Base-by-base conservation (phyloP, 2,329 filamentous ascomycete species). In the Fusarium sp. region DNA sequence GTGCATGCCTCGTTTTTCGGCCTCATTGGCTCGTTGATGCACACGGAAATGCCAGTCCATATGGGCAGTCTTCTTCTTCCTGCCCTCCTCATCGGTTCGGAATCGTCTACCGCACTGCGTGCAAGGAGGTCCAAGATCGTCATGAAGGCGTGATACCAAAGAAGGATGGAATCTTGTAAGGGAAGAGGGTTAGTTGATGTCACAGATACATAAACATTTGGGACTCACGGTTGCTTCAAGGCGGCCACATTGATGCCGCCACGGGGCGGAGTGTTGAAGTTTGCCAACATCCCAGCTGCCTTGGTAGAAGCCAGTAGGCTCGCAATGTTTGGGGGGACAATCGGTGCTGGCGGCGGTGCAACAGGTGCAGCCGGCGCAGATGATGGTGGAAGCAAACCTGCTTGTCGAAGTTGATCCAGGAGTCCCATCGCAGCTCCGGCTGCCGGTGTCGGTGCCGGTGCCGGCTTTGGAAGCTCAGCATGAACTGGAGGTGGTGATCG, bases 31-130 rank as follows among this genome's bases (percentile, higher is more conserved):
- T 49, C 93, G 90, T 75, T 94, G 91, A 76, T 97, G 95, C 23
- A 95, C 94, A 61, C 91, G 90, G 82, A 99, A 99, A 80, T 99
- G 96, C 96, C 96, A 99, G 80, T 99, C 96, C 84, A 99, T 90
- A 77, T 99, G 96, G 3, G 91, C 89, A 23, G 90, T 92, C 82
- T 98, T 98, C 83, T 91, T 92, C 77, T 90, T 90, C 74, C 89
- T 91, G 11, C 95, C 95, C 69, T 92, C 89, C 11, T 90, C 88
- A 53, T 92, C 92, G 4, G 87, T 87, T 58, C 86, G 86, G 79
- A 99, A 99, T 2, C 96, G 90, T 64, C 94, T 88, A 23, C 95
- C 96, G 77, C 96, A 99, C 64, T 95, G 95, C 11, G 91, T 92
- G 78, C 96, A 99, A 61, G 94, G 92, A 64, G 93, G 92, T 0